Percentiles rank a stretch among this genome's conserved stretches.
Conservation (phyloP, 2,329 filamentous ascomycete species). For the Iodosphaeria phyllophila region DNA sequence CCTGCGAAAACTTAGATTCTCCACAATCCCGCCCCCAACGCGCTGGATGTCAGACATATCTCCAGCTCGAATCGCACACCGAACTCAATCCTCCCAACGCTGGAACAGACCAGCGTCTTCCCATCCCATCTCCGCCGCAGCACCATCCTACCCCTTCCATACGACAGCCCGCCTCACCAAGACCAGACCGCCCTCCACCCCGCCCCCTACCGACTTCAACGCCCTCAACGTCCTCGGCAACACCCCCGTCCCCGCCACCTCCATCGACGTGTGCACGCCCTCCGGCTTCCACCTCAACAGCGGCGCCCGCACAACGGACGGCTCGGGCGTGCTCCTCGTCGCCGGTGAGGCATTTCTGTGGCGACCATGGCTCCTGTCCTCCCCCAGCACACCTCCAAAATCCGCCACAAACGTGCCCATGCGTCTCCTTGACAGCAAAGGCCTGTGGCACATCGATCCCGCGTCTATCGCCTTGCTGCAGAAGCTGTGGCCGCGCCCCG, state of each 20-base stretch:
- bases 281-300: constrained; percentile 81
- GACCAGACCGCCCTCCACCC: too few relatives aligned
- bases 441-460: constrained; percentile 60
- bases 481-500: constrained; percentile 74
- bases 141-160: too few relatives aligned
- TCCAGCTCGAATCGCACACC: too few relatives aligned
- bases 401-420: constrained; percentile 12
- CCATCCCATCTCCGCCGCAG: too few relatives aligned
- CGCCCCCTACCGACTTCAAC: constrained; percentile 42
- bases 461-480: constrained; percentile 59
- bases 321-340: constrained; percentile 59
- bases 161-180: too few relatives aligned
- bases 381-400: constrained; percentile 1
- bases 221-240: constrained; percentile 63
- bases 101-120: too few relatives aligned
- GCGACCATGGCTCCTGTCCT: constrained; percentile 52
- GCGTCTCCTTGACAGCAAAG: constrained; percentile 51
- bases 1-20: too few relatives aligned
- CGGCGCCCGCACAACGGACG: constrained; percentile 49
- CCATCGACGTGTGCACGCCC: constrained; percentile 62
- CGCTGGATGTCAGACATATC: too few relatives aligned
- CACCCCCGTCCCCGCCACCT: constrained; percentile 59
- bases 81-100: too few relatives aligned
- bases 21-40: too few relatives aligned
- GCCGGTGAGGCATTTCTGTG: constrained; percentile 78